phyloP scores from a whole-genome alignment of 345 rosid genomes.

The Lepidium didymum region DNA sequence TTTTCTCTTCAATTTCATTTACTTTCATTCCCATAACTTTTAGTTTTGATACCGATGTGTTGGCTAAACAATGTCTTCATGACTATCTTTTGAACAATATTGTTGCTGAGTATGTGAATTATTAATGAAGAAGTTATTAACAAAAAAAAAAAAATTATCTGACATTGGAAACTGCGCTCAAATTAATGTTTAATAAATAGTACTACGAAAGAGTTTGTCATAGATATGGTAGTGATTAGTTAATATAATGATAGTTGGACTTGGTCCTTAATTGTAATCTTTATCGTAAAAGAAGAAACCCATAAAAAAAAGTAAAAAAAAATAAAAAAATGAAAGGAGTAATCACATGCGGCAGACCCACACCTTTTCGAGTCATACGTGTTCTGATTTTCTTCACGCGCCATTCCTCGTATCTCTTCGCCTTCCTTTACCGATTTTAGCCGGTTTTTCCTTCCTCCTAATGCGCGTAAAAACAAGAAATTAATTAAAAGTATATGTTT shows the following conservation, averaged over 20 bases:
- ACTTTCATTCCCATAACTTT: no score
- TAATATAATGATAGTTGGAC: not conserved
- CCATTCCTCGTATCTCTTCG: slow-evolving; percentile 6
- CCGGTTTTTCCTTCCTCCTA: slow-evolving; percentile 18
- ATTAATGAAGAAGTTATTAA: no score
- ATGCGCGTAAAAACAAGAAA: not conserved
- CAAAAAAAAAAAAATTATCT: not conserved
- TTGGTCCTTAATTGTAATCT: not conserved
- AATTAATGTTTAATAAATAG: not conserved
- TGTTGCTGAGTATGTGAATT: no score
- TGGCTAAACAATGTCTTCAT: no score
- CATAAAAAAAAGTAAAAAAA: not conserved
- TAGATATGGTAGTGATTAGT: not conserved
- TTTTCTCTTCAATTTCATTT: no score
- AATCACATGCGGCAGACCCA: slow-evolving; percentile 29
- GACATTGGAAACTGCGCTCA: not conserved
- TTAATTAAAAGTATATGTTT: no score
- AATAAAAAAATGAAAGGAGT: not conserved
- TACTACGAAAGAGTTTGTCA: not conserved
- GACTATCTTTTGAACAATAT: no score
- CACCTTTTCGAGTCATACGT: slow-evolving; percentile 25
- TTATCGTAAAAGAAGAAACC: no score
- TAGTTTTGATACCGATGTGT: no score
- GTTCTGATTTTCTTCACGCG: slow-evolving; percentile 2
- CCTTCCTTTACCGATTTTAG: slow-evolving; percentile 25